phyloP scores from a whole-genome alignment of 1,139 yeast species.

The Blastobotrys capitulatus region DNA sequence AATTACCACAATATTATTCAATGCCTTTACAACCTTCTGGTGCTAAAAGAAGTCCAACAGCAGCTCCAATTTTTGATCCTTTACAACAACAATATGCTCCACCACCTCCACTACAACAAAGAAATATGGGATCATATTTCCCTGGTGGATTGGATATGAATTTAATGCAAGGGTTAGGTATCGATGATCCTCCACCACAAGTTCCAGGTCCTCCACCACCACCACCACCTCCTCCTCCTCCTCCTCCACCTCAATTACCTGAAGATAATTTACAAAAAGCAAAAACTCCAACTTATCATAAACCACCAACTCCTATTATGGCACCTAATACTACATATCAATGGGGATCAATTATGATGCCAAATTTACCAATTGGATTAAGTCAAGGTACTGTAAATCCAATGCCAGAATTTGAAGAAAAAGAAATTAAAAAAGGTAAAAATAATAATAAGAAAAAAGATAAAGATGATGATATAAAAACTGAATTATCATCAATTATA shows the following conservation, averaged over 20 bases:
- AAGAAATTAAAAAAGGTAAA: not conserved
- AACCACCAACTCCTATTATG: not conserved
- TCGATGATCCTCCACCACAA: slow-evolving; percentile 3
- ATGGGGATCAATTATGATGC: slow-evolving; percentile 7
- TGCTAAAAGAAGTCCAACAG: not conserved
- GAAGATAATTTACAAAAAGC: not conserved
- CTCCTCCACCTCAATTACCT: not conserved
- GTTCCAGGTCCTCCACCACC: too few species aligned
- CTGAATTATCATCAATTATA: not conserved
- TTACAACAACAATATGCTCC: slow-evolving; percentile 1
- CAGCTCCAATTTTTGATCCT: slow-evolving; percentile 9
- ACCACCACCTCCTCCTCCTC: not conserved
- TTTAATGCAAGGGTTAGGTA: slow-evolving; percentile 1
- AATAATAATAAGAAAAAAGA: not conserved
- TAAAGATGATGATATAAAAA: not conserved
- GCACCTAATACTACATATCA: not conserved
- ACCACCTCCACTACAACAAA: not conserved
- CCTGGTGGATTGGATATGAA: slow-evolving; percentile 1
- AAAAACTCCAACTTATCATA: not conserved
- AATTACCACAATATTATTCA: not conserved
- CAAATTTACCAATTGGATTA: slow-evolving; percentile 1
- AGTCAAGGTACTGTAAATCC: slow-evolving; percentile 1
- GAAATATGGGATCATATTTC: slow-evolving; percentile 1
- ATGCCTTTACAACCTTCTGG: not conserved
- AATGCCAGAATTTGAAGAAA: slow-evolving; percentile 1